Evolutionary conservation across 2,329 filamentous ascomycete species (phyloP), one percentile per base, ranked within the genome.

Genomic region (Neopestalotiopsis sp.): DNA sequence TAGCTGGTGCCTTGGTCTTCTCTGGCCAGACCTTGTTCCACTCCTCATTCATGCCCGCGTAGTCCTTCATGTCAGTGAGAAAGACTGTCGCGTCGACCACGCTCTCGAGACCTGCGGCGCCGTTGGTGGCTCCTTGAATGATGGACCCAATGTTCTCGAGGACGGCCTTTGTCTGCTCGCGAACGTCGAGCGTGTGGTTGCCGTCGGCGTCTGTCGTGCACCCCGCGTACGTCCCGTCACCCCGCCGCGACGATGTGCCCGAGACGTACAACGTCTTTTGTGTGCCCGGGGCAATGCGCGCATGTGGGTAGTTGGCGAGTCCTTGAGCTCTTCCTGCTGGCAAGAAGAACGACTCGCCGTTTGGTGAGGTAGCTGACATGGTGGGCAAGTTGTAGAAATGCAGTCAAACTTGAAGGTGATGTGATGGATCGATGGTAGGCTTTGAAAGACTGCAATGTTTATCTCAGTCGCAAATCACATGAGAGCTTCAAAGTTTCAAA

Each of bases 261-360:
- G 77, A 79, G 13, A 80, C 74, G 67, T 75, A 79, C 34, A 80
- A 71, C 30, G 74, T 75, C 28, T 72, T 71, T 10, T 72, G 69
- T 4, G 70, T 69, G 42, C 70, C 69, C 38, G 76, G 72, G 4
- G 75, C 68, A 38, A 74, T 75, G 61, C 78, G 76, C 14, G 78
- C 78, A 69, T 80, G 78, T 0, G 77, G 77, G 71, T 80, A 80
- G 72, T 79, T 80, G 71, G 78, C 78, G 12, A 80, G 74, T 32
- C 77, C 77, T 45, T 79, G 77, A 9, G 77, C 76, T 4, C 71
- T 72, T 17, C 72, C 70, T 60, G 75, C 69, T 17, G 76, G 76
- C 57, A 78, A 75, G 65, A 79, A 74, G 69, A 72, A 79, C 62
- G 73, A 69, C 28, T 71, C 72, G 52, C 76, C 75, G 75, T 78